Base-by-base conservation (phyloP, 352 stramenopile species). In the Lagenidium giganteum region DNA sequence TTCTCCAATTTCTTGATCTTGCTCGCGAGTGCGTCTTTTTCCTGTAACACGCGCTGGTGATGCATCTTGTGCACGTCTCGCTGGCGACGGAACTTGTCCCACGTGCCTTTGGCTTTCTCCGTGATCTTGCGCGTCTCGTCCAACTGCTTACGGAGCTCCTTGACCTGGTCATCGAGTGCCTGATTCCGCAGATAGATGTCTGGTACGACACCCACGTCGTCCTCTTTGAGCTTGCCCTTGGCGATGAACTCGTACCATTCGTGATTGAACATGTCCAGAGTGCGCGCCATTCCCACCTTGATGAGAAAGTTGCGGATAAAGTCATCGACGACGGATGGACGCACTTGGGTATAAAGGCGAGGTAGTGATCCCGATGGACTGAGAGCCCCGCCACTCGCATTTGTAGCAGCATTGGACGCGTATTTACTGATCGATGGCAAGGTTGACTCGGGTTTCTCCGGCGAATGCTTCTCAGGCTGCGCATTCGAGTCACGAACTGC, bases 271-370 rank as follows among this genome's bases (percentile, higher is more conserved):
- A 71, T 72, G 44, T 98, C 88, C 23, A 98, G 76, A 37, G 91
- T 96, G 21, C 73, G 66, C 6, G 67, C 44, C 72, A 98, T 95
- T 25, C 80, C 73, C 12, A 94, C 61, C 51, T 97, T 97, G 61
- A 98, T 96, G 34, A 98, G 64, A 54, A 98, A 98, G 49, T 97
- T 97, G 26, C 89, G 83, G 51, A 98, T 84, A 35, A 97, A 98
- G 43, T 98, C 91, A 57, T 98, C 91, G 20, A 96, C 79, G 9
- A 97, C 86, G 0, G 85, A 75, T 5, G 90, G 90, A 21, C 74
- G 67, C 40, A 86, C 70, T 65, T 89, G 78, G 4, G 78, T 91
- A 42, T 87, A 61, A 5, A 72, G 27, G 2, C 54, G 61, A 6
- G 64, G 61, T 20, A 58, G 33, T 55, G 40, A 28, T 14, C 7